phyloP scores from a whole-genome alignment of 2,329 filamentous ascomycete species.

The Aureobasidium sp. region DNA sequence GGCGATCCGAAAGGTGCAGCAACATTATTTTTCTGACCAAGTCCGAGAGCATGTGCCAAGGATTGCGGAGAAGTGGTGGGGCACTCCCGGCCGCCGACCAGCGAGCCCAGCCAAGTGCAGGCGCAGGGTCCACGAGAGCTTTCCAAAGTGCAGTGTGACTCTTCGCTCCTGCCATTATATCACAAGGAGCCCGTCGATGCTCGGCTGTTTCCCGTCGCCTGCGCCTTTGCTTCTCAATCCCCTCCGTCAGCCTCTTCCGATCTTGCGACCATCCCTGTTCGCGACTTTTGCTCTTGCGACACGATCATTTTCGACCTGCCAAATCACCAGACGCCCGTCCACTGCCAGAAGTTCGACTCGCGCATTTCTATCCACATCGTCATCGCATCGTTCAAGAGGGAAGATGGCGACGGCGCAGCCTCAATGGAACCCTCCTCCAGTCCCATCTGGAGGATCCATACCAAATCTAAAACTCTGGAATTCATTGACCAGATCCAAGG shows the following conservation, averaged over 20 bases:
- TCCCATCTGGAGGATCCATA: slow-evolving; percentile 34
- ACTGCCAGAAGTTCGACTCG: neutral
- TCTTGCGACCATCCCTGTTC: neutral
- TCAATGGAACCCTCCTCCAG: slow-evolving; percentile 30
- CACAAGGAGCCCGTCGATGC: slow-evolving; percentile 1
- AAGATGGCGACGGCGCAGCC: slow-evolving; percentile 19
- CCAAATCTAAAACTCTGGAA: slow-evolving; percentile 64
- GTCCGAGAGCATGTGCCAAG: neutral
- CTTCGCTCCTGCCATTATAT: neutral
- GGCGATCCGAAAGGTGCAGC: neutral
- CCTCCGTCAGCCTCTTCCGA: neutral
- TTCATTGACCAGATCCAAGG: slow-evolving; percentile 67
- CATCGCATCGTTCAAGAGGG: slow-evolving; percentile 17
- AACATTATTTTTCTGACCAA: slow-evolving; percentile 7
- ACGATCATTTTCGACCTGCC: neutral
- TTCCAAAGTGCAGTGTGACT: neutral
- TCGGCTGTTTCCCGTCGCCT: neutral
- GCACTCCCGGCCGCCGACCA: neutral
- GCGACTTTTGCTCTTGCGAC: neutral
- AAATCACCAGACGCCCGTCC: neutral
- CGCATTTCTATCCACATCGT: slow-evolving; percentile 14
- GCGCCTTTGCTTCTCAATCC: neutral
- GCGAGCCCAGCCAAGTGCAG: neutral
- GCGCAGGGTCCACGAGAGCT: slow-evolving; percentile 1
- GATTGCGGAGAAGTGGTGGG: slow-evolving; percentile 10